Evolutionary conservation across 192 early-diverging fungal species (phyloP).

Genomic region (Coemansia sp.): DNA sequence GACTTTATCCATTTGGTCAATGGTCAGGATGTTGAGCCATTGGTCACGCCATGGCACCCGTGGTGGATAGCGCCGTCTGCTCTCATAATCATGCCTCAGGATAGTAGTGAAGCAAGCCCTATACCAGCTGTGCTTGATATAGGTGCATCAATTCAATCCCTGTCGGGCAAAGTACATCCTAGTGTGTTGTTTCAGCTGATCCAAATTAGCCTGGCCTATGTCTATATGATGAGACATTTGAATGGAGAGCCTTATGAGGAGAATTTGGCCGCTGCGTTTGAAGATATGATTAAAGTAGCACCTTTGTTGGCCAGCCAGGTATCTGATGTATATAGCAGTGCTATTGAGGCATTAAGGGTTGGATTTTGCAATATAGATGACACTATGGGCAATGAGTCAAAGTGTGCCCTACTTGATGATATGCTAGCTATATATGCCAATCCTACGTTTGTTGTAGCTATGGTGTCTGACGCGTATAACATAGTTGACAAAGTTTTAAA

Average conservation of each 20-base stretch:
- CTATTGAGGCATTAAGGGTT: conserved; percentile 27
- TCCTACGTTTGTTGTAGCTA: conserved; percentile 23
- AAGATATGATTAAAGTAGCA: conserved; percentile 16
- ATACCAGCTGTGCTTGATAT: conserved; percentile 15
- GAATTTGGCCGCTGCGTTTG: conserved; percentile 17
- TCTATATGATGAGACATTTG: conserved; percentile 48
- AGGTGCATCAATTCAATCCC: conserved; percentile 28
- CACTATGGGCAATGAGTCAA: conserved; percentile 16
- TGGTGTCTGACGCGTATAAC: conserved; percentile 36
- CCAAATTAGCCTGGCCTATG: conserved; percentile 39
- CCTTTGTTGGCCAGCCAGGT: conserved; percentile 26
- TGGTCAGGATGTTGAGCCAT: conserved; percentile 10
- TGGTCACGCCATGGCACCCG: conserved; percentile 34
- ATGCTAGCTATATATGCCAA: conserved; percentile 21
- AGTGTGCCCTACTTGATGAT: conserved; percentile 31
- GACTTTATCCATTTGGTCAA: conserved; percentile 27
- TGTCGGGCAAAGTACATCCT: conserved; percentile 40
- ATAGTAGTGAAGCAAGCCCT: neutral
- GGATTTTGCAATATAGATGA: conserved; percentile 30
- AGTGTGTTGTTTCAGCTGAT: conserved; percentile 47
- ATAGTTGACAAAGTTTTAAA: neutral
- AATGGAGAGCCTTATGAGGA: conserved; percentile 33
- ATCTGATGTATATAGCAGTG: conserved; percentile 33
- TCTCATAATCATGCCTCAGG: neutral
- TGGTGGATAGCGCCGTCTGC: conserved; percentile 27